Evolutionary conservation across 129 eudicot genomes (phyloP).

Genomic region (Pseudognaphalium luteoalbum): DNA sequence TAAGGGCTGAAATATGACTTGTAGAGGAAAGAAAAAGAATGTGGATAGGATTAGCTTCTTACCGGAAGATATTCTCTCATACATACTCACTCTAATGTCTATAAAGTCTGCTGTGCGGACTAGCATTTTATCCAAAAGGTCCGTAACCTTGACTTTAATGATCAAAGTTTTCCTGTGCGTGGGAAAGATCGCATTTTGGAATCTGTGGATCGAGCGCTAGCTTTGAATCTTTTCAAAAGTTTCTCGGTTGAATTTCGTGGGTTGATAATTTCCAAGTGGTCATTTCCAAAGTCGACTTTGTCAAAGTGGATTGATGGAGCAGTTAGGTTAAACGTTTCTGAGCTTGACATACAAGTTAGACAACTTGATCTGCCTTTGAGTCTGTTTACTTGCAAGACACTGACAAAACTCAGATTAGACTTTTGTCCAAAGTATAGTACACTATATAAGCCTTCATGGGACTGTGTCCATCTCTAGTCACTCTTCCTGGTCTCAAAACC

Average conservation of each 20-base stretch:
- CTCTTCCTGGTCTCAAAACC: neutral
- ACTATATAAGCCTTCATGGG: neutral
- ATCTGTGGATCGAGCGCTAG: neutral
- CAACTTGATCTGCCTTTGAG: neutral
- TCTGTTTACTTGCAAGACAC: neutral
- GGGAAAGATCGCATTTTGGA: neutral
- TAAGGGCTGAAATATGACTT: too few relatives aligned
- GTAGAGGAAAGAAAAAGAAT: neutral
- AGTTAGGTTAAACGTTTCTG: neutral
- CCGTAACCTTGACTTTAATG: too few relatives aligned
- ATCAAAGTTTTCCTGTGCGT: neutral
- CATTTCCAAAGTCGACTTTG: neutral
- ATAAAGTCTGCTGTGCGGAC: neutral
- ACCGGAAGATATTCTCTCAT: neutral
- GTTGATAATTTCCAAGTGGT: neutral
- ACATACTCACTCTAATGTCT: neutral
- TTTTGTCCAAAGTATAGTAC: too few relatives aligned
- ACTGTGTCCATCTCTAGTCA: neutral
- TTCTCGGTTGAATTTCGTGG: neutral
- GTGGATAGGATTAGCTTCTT: neutral
- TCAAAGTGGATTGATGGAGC: neutral
- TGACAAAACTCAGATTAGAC: neutral
- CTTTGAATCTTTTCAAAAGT: neutral
- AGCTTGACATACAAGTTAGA: neutral
- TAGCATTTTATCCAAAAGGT: neutral